phyloP scores from a whole-genome alignment of 2,329 filamentous ascomycete genomes.

The Aspergillus sp. region DNA sequence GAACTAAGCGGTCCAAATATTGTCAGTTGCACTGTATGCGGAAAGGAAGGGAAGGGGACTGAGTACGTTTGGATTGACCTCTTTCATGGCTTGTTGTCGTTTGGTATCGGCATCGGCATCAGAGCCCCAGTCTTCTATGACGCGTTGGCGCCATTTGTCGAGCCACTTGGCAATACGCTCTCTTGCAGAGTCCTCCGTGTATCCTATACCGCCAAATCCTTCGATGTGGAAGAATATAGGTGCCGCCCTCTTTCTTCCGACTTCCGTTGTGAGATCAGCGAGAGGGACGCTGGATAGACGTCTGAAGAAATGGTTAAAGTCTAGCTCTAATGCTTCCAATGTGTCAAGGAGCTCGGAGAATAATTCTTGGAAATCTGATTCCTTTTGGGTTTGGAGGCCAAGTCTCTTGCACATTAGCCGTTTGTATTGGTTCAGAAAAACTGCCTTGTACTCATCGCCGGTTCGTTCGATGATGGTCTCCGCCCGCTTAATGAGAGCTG shows the following conservation, averaged over 20 bases:
- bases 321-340: conserved; percentile 77
- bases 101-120: conserved; percentile 52
- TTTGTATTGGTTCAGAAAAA: conserved; percentile 89
- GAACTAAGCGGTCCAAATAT: conserved; percentile 53
- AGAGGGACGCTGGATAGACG: conserved; percentile 66
- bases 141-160: conserved; percentile 69
- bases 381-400: conserved; percentile 68
- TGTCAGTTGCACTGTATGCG: neutral
- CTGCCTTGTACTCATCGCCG: conserved; percentile 83
- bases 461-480: conserved; percentile 78
- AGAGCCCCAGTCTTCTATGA: conserved; percentile 74
- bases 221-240: conserved; percentile 78
- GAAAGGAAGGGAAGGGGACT: neutral
- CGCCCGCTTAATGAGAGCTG: conserved; percentile 72
- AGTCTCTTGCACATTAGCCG: conserved; percentile 76
- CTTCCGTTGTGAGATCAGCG: conserved; percentile 63
- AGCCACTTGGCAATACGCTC: conserved; percentile 76
- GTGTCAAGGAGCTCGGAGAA: conserved; percentile 82
- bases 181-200: conserved; percentile 64
- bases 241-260: conserved; percentile 64
- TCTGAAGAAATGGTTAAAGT: conserved; percentile 94
- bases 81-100: conserved; percentile 73
- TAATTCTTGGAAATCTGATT: conserved; percentile 74
- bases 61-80: conserved; percentile 75
- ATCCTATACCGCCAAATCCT: conserved; percentile 59